Evolutionary conservation across 305 asterid genomes (phyloP).

Genomic region (Nicotiana rustica): DNA sequence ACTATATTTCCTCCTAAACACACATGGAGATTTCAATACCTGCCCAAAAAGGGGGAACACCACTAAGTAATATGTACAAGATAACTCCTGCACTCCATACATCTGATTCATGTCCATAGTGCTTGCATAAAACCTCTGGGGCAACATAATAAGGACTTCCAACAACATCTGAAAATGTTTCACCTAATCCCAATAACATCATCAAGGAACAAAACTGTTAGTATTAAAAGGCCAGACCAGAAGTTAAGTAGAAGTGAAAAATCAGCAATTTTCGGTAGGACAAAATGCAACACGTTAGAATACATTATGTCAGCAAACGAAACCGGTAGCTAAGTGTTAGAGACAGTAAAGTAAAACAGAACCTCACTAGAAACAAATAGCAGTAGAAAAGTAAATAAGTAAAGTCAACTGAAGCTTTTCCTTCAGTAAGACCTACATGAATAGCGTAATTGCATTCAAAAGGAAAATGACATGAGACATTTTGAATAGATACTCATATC

Average conservation of each 20-base stretch:
- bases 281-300: neutral
- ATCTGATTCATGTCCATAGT: slow-evolving; percentile 91
- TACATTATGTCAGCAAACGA: neutral
- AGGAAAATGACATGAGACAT: slow-evolving; percentile 1
- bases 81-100: slow-evolving; percentile 99
- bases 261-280: slow-evolving; percentile 23
- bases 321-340: neutral
- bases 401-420: neutral
- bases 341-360: neutral
- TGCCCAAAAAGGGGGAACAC: slow-evolving; percentile 98
- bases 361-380: slow-evolving; percentile 24
- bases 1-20: neutral
- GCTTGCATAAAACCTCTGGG: slow-evolving; percentile 90
- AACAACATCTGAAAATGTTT: slow-evolving; percentile 81
- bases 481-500: slow-evolving; percentile 20
- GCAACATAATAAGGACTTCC: slow-evolving; percentile 99
- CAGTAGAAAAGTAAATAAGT: neutral
- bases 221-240: neutral
- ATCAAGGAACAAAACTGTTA: neutral
- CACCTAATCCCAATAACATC: slow-evolving; percentile 53
- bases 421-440: slow-evolving; percentile 10
- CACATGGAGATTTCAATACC: slow-evolving; percentile 49
- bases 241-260: neutral
- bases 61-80: slow-evolving; percentile 90
- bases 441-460: neutral